Evolutionary conservation across 441 rosid genomes (phyloP), one percentile per base, ranked within the genome.

Genomic region (Populus hybrid): DNA sequence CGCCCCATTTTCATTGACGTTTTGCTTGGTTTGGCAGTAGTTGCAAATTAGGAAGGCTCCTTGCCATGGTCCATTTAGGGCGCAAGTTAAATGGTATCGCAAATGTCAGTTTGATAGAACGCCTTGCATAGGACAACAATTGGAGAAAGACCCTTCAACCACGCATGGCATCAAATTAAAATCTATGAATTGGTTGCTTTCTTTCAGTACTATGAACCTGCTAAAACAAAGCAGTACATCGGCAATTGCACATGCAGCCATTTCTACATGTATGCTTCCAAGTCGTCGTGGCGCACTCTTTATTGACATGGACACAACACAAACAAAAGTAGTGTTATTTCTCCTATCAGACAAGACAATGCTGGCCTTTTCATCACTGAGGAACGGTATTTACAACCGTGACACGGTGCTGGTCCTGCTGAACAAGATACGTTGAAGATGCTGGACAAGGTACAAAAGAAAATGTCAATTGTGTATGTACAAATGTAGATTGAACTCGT

Each of bases 291-390:
- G 18, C 10, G 64, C 14, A 26, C 9, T 4, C 16, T 10, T 74
- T 29, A 11, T 63, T 63, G 70, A 64, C 42, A 74, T 64, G 68
- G 59, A 74, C 76, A 26, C 11, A 24, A 20, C 77, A 64, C 28
- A 1, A 3, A 67, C 10, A 31, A 73, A 24, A 33, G 9, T 1
- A 28, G 11, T 8, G 7, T 8, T 6, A 3, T 3, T 16, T 18
- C 38, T 11, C 29, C 6, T 8, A 1, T 2, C 3, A n/a, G 1
- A 69, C 53, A 45, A n/a, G 8, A 16, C 56, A 53, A n/a, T 9
- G 11, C 29, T 21, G 72, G n/a, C 3, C 3, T 3, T 2, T 14
- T 11, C 61, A 18, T 53, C n/a, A 18, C 61, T 5, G 61, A 53
- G 21, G 26, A 9, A 23, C 11, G 26, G 24, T 21, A 9, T 3